Percentiles rank a stretch among this genome's conserved stretches.
Evolutionary conservation across 129 eudicot species (phyloP).

Genomic region (Flaveria ramosissima): DNA sequence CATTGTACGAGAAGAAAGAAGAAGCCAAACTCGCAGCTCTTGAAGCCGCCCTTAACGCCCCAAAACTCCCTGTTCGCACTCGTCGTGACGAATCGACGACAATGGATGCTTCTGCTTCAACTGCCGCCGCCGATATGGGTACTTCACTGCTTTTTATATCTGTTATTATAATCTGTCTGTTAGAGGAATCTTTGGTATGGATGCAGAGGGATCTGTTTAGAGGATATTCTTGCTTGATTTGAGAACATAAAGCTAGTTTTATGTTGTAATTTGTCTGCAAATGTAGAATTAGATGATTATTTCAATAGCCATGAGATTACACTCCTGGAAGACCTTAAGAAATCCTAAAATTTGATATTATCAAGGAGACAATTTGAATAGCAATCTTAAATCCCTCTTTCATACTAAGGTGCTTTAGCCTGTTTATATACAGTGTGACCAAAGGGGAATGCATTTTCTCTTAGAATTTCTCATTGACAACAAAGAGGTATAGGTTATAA

Average conservation of each 20-base stretch:
- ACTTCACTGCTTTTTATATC: background rate
- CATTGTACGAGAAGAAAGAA: slow-evolving; percentile 67
- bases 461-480: no score
- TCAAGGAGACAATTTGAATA: background rate
- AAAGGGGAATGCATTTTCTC: no score
- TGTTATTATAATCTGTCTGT: no score
- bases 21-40: slow-evolving; percentile 73
- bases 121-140: slow-evolving; percentile 42
- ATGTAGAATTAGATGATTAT: background rate
- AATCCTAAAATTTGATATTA: background rate
- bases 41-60: slow-evolving; percentile 87
- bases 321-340: background rate
- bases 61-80: slow-evolving; percentile 76
- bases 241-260: background rate
- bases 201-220: background rate
- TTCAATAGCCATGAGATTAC: background rate
- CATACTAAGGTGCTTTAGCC: no score
- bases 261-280: background rate
- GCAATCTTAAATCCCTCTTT: background rate
- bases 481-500: no score
- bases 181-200: no score
- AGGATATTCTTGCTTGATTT: background rate
- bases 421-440: no score
- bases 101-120: slow-evolving; percentile 23
- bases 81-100: slow-evolving; percentile 25